These are phyloP conservation scores for Ensete ventricosum DNA, from an alignment of 176 grass and related monocot species.

Conservation along the genomic window DNA sequence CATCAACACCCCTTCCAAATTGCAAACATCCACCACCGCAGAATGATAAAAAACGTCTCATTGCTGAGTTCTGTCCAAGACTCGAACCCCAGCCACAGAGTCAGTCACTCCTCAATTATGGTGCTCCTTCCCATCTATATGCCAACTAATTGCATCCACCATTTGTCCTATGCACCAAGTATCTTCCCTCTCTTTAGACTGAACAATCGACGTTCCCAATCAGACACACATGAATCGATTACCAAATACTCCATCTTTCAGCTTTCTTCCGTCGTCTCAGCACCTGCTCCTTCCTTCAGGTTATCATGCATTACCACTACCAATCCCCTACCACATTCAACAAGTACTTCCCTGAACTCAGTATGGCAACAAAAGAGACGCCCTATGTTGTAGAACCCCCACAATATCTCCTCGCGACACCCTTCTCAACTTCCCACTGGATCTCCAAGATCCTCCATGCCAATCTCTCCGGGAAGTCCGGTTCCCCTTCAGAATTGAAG, in stretches of 20 bases:
- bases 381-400: not conserved
- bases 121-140: too few relatives aligned
- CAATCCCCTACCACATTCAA: not conserved
- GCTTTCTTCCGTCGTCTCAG: not conserved
- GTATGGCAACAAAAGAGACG: not conserved
- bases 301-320: not conserved
- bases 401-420: not conserved
- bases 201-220: too few relatives aligned
- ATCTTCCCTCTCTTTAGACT: too few relatives aligned
- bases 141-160: not conserved
- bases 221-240: not conserved
- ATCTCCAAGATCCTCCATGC: not conserved
- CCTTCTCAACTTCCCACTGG: slow-evolving; percentile 4
- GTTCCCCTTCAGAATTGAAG: not conserved
- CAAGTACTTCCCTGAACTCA: not conserved
- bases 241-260: not conserved
- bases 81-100: too few relatives aligned
- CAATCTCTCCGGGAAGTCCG: not conserved
- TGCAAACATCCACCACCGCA: too few relatives aligned
- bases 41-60: too few relatives aligned
- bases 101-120: too few relatives aligned
- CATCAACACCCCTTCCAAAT: too few relatives aligned
- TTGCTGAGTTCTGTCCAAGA: too few relatives aligned
- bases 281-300: not conserved
- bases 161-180: not conserved